A percentile compares a stretch with the other conserved stretches of the same genome.
phyloP scores from a whole-genome alignment of 139 green algal species.

The Chara braunii region DNA sequence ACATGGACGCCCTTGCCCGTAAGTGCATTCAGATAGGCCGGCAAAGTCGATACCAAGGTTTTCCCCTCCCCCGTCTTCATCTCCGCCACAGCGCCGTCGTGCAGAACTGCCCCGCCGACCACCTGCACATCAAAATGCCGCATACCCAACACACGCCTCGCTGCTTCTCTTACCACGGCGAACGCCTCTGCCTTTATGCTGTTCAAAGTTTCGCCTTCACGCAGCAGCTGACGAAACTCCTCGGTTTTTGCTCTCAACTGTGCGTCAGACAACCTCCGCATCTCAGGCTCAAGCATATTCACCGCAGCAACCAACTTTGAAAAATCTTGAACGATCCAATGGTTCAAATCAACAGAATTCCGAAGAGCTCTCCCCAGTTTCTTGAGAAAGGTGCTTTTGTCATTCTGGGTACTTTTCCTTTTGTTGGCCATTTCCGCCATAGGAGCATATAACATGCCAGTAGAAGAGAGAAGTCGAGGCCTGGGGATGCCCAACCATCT shows the following conservation, averaged over 20 bases:
- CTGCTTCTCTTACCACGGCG: constrained; percentile 82
- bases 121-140: constrained; percentile 78
- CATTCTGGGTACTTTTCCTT: too few relatives aligned
- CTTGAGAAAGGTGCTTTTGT: too few relatives aligned
- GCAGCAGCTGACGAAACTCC: constrained; percentile 45
- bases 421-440: too few relatives aligned
- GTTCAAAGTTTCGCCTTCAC: constrained; percentile 41
- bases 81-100: constrained; percentile 82
- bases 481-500: too few relatives aligned
- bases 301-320: constrained; percentile 9
- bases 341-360: constrained; percentile 8
- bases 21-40: constrained; percentile 60
- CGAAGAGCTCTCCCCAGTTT: too few relatives aligned
- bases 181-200: constrained; percentile 65
- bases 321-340: constrained; percentile 19
- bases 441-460: too few relatives aligned
- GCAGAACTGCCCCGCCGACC: constrained; percentile 73
- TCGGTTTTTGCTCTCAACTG: constrained; percentile 44
- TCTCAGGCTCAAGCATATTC: constrained; percentile 6
- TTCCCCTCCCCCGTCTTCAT: constrained; percentile 96
- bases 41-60: constrained; percentile 82
- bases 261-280: constrained; percentile 6
- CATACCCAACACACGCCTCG: constrained; percentile 72
- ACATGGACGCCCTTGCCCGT: constrained; percentile 36
- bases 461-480: too few relatives aligned